Base-by-base conservation (phyloP, 176 grass and related monocot genomes). In the Aechmea fasciata region DNA sequence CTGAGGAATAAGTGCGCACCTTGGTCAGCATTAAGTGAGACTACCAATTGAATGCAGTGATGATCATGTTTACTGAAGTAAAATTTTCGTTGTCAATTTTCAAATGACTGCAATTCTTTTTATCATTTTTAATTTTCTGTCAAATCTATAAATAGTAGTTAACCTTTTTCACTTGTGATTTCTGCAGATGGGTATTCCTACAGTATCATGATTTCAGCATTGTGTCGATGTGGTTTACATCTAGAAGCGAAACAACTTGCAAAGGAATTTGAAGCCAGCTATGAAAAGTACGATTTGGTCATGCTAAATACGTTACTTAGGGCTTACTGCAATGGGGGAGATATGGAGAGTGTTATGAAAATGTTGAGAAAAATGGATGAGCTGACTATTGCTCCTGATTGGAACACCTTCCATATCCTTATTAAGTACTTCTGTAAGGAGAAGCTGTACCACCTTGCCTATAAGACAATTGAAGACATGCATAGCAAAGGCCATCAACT, bases 301-400 rank as follows among this genome's bases (percentile, higher is more conserved):
- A 92, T 90, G 82, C 77, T 97, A 70, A 97, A 97, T 78, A 92
- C 89, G 52, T 87, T 85, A 51, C 84, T 97, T 53, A 85, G 82
- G 68, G 80, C 93, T 81, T 92, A 92, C 73, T 97, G 89, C 80
- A 92, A 82, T 68, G 72, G 79, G 13, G 85, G 91, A 51, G 89
- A 97, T 74, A 87, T 87, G 77, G 93, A 97, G 63, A 87, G 86
- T 74, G 89, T 92, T n/a, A 85, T 90, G 84, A 79, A 75, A 17
- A 79, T 90, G 82, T 79, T 97, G 53, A 92, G 80, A 85, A 97
- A 87, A 79, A 90, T 97, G 89, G 93, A 97, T 79, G 85, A 90
- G 67, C 61, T 73, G 47, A 82, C 81, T 65, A 85, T 97, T 81
- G 83, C 74, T 13, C 93, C 89, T 70, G 89, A 97, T 85, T 80